A percentile compares a stretch with the other conserved stretches of the same genome.
Conservation (phyloP, 495 filamentous ascomycete species). For the Hypomontagnella monticulosa region DNA sequence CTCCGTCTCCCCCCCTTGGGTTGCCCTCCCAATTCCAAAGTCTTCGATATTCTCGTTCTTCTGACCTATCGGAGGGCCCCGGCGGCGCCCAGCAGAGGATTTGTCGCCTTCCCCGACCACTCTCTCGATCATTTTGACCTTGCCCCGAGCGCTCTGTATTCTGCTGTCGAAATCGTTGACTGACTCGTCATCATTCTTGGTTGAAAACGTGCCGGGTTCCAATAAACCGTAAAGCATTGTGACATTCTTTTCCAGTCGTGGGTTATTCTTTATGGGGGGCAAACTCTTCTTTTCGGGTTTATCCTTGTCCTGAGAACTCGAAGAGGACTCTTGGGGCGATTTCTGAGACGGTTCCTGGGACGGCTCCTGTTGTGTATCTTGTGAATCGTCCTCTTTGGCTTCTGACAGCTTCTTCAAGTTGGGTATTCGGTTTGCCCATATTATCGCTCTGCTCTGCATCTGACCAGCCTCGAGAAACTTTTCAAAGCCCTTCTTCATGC, state of each 20-base stretch:
- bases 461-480: conserved; percentile 84
- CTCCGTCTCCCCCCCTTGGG: conserved; percentile 7
- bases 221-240: conserved; percentile 75
- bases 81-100: not conserved
- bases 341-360: conserved; percentile 2
- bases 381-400: conserved; percentile 22
- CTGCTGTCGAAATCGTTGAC: conserved; percentile 88
- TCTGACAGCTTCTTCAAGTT: conserved; percentile 22
- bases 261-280: conserved; percentile 63
- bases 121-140: conserved; percentile 81
- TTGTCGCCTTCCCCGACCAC: conserved; percentile 65
- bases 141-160: conserved; percentile 79
- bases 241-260: conserved; percentile 78
- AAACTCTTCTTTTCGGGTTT: conserved; percentile 39
- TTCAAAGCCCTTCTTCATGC: conserved; percentile 91
- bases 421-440: conserved; percentile 73
- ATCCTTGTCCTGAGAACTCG: conserved; percentile 14
- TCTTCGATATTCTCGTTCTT: conserved; percentile 50
- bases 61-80: conserved; percentile 1
- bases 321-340: not conserved
- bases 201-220: conserved; percentile 79
- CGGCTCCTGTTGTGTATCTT: conserved; percentile 24
- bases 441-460: conserved; percentile 79
- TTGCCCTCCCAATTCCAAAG: conserved; percentile 35
- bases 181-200: conserved; percentile 82